These are phyloP conservation scores for Vitis hybrid DNA, from an alignment of 177 flowering plant genomes.

Conservation along the genomic window DNA sequence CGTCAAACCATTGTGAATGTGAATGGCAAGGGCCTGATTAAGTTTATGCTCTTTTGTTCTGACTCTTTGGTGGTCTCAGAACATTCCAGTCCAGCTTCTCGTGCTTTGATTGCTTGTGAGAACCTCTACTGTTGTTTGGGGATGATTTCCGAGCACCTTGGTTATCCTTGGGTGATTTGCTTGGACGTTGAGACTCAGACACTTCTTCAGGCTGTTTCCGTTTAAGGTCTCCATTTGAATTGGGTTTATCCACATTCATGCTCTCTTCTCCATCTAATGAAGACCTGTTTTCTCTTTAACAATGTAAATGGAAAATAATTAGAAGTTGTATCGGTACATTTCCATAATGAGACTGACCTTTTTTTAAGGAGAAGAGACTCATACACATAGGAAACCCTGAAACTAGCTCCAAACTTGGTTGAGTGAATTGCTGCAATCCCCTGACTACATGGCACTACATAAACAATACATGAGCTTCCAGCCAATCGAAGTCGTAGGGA, in stretches of 20 bases:
- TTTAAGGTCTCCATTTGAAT: conserved; percentile 45
- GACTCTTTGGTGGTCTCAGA: conserved; percentile 58
- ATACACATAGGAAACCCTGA: too few relatives aligned
- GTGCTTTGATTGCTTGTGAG: conserved; percentile 52
- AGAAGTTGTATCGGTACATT: background rate
- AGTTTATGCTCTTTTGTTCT: conserved; percentile 29
- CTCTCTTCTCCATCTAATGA: conserved; percentile 24
- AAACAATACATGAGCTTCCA: background rate
- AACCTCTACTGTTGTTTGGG: conserved; percentile 30
- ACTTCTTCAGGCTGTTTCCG: conserved; percentile 47
- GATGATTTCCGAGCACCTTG: conserved; percentile 30
- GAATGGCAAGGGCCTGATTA: background rate
- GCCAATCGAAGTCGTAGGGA: background rate
- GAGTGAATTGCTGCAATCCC: background rate
- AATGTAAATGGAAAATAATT: conserved; percentile 1
- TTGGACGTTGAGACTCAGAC: conserved; percentile 33
- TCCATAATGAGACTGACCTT: too few relatives aligned
- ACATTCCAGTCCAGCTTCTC: conserved; percentile 68
- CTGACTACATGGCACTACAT: background rate
- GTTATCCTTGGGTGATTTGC: conserved; percentile 37
- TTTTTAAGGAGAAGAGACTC: too few relatives aligned
- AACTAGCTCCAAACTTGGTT: background rate
- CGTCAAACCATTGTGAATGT: background rate
- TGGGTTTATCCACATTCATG: conserved; percentile 16
- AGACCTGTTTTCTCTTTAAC: conserved; percentile 46